Conservation (phyloP, 202 grass and related monocot genomes). For the Digitaria exilis region DNA sequence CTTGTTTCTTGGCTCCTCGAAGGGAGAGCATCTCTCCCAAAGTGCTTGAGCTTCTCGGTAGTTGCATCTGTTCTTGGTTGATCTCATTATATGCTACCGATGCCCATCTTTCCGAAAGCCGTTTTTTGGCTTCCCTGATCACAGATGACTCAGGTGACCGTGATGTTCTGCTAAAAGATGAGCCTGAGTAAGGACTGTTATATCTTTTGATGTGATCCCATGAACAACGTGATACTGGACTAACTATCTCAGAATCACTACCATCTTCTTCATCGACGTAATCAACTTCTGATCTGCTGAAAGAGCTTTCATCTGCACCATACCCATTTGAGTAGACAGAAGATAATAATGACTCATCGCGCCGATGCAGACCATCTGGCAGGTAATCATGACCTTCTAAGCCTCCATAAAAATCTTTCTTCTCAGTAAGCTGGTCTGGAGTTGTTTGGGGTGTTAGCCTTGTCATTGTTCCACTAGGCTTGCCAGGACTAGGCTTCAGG, state of each 20-base stretch:
- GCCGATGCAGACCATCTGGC: slow-evolving; percentile 44
- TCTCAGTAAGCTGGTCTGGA: slow-evolving; percentile 37
- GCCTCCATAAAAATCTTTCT: slow-evolving; percentile 32
- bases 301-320: slow-evolving; percentile 87
- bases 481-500: slow-evolving; percentile 67
- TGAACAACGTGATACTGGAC: slow-evolving; percentile 65
- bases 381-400: slow-evolving; percentile 40
- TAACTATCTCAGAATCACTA: slow-evolving; percentile 59
- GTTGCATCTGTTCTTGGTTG: slow-evolving; percentile 51
- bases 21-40: slow-evolving; percentile 95
- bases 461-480: slow-evolving; percentile 45
- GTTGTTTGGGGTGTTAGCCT: slow-evolving; percentile 38
- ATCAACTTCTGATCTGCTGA: slow-evolving; percentile 75
- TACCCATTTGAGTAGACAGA: slow-evolving; percentile 86
- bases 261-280: slow-evolving; percentile 68
- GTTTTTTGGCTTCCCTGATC: slow-evolving; percentile 83
- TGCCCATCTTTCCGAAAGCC: slow-evolving; percentile 89
- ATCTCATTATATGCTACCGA: slow-evolving; percentile 63
- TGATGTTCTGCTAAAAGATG: slow-evolving; percentile 59
- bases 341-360: slow-evolving; percentile 81
- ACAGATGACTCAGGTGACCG: slow-evolving; percentile 81
- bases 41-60: slow-evolving; percentile 83
- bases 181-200: slow-evolving; percentile 60
- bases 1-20: slow-evolving; percentile 59
- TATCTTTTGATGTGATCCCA: slow-evolving; percentile 74